These are phyloP conservation scores for Melanomma pulvis-pyrius DNA, from an alignment of 495 filamentous ascomycete genomes.

Conservation along the genomic window DNA sequence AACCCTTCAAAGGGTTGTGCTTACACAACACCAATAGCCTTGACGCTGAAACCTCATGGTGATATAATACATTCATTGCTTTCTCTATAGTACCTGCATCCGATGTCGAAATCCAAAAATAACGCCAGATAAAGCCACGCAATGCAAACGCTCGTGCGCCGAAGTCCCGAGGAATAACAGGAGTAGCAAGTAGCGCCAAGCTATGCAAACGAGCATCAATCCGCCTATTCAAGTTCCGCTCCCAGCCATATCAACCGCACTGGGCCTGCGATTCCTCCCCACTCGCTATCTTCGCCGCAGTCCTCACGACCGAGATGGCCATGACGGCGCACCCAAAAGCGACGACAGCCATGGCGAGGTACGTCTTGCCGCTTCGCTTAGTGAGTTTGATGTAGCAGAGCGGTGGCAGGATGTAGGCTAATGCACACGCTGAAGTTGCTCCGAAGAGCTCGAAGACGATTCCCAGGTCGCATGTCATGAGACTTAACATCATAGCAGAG, in stretches of 20 bases:
- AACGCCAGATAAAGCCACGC: neutral
- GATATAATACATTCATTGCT: neutral
- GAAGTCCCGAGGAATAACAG: neutral
- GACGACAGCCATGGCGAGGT: slow-evolving; percentile 24
- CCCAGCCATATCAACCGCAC: slow-evolving; percentile 4
- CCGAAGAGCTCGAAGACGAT: slow-evolving; percentile 94
- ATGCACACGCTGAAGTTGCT: slow-evolving; percentile 87
- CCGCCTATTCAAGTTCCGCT: neutral
- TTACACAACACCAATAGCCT: no score
- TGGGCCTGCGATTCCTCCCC: neutral
- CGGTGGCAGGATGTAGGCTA: slow-evolving; percentile 94
- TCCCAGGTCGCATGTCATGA: slow-evolving; percentile 90
- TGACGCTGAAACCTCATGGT: no score
- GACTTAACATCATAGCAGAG: slow-evolving; percentile 71
- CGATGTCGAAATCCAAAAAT: neutral
- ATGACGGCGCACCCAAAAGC: slow-evolving; percentile 37
- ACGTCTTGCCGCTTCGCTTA: slow-evolving; percentile 46
- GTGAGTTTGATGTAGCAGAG: slow-evolving; percentile 93
- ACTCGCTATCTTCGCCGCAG: slow-evolving; percentile 39
- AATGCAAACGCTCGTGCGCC: slow-evolving; percentile 21
- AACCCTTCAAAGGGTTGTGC: no score
- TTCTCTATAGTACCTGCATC: neutral
- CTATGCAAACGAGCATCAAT: slow-evolving; percentile 13
- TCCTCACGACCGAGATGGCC: slow-evolving; percentile 26
- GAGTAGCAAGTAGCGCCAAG: slow-evolving; percentile 3